Conservation (phyloP, 129 eudicot genomes). For the Flaveria linearis region DNA sequence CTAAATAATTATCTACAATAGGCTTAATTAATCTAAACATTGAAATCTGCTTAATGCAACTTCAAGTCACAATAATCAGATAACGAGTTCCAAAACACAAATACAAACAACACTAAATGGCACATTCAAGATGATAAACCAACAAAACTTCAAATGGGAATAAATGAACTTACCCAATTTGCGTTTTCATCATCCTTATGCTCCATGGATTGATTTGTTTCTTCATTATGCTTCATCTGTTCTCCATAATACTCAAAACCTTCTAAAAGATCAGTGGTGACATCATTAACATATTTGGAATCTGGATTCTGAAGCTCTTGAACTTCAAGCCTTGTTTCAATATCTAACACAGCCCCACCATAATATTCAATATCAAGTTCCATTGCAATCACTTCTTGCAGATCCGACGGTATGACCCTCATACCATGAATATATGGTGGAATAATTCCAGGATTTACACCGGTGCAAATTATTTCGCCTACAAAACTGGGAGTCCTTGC, state of each 20-base stretch:
- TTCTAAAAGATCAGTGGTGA: conserved; percentile 71
- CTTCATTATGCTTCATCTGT: conserved; percentile 63
- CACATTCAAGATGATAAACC: neutral
- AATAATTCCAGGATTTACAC: conserved; percentile 66
- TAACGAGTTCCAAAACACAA: no score
- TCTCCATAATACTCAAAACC: conserved; percentile 59
- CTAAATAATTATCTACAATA: no score
- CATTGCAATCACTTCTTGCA: conserved; percentile 81
- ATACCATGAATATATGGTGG: conserved; percentile 86
- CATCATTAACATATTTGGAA: conserved; percentile 50
- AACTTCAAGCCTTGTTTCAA: conserved; percentile 86
- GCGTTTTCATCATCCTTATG: conserved; percentile 39
- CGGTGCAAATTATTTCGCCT: conserved; percentile 75
- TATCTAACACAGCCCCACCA: conserved; percentile 73
- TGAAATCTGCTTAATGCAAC: no score
- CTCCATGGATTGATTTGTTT: conserved; percentile 30
- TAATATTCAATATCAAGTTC: conserved; percentile 84
- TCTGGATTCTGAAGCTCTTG: conserved; percentile 56
- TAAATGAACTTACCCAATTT: conserved; percentile 45
- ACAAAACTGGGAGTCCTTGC: conserved; percentile 80
- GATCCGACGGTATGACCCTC: conserved; percentile 82
- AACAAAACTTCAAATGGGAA: neutral
- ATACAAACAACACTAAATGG: no score
- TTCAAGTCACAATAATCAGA: no score
- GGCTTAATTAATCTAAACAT: no score